Percentiles rank a stretch among this genome's conserved stretches.
These are phyloP conservation scores for Corylus heterophylla DNA, from an alignment of 306 rosid species.

Conservation along the genomic window DNA sequence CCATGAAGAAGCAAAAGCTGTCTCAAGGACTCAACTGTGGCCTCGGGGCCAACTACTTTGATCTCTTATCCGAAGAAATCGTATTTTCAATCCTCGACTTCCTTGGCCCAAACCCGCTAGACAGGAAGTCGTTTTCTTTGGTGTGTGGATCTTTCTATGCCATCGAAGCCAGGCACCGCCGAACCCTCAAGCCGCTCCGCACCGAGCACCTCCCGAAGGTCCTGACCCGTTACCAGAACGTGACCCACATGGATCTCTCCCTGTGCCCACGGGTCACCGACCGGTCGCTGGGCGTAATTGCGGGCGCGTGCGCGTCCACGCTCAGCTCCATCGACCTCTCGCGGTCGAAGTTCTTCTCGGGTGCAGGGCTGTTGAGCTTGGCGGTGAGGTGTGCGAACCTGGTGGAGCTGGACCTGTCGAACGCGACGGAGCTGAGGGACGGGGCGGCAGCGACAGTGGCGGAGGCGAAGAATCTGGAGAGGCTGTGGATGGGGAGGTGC, in stretches of 20 bases:
- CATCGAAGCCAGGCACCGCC: conserved; percentile 73
- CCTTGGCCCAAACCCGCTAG: conserved; percentile 42
- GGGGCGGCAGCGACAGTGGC: conserved; percentile 64
- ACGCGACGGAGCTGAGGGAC: conserved; percentile 75
- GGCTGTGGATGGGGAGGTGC: conserved; percentile 76
- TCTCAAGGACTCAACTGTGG: not conserved
- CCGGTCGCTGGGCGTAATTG: conserved; percentile 31
- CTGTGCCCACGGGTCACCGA: conserved; percentile 69
- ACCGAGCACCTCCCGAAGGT: conserved; percentile 53
- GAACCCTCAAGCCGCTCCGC: conserved; percentile 61
- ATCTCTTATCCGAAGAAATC: conserved; percentile 71
- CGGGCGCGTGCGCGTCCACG: conserved; percentile 40
- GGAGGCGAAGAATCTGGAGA: conserved; percentile 73
- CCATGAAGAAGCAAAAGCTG: conserved; percentile 53
- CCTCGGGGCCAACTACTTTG: conserved; percentile 36
- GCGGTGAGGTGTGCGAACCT: conserved; percentile 45
- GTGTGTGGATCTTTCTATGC: conserved; percentile 56
- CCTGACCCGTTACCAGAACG: conserved; percentile 48
- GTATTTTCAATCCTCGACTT: conserved; percentile 64
- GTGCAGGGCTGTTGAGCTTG: conserved; percentile 50
- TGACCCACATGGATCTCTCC: conserved; percentile 56
- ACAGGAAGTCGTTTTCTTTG: conserved; percentile 66
- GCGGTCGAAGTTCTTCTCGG: conserved; percentile 62
- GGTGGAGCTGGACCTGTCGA: conserved; percentile 77
- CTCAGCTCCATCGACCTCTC: conserved; percentile 74